A percentile compares a stretch with the other conserved stretches of the same genome.
These are phyloP conservation scores for Exophiala phaeomuriformis DNA, from an alignment of 2,329 filamentous ascomycete species.

Conservation along the genomic window DNA sequence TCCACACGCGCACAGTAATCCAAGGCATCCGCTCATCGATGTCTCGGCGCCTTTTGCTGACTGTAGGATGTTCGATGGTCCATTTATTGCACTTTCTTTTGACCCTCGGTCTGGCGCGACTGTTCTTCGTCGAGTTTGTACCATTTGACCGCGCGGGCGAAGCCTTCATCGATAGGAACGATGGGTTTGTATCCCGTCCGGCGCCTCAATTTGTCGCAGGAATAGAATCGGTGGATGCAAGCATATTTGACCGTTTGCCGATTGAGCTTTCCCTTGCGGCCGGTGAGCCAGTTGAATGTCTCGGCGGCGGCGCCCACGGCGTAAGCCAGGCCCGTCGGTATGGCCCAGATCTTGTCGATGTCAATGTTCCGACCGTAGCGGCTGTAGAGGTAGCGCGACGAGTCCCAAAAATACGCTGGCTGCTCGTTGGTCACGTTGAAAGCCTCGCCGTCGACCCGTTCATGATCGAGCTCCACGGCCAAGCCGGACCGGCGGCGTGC, in stretches of 20 bases:
- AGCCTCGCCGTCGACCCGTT: slow-evolving; percentile 72
- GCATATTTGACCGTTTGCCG: slow-evolving; percentile 41
- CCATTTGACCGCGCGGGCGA: slow-evolving; percentile 38
- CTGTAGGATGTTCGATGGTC: slow-evolving; percentile 18
- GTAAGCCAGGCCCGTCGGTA: slow-evolving; percentile 37
- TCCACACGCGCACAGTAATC: background rate
- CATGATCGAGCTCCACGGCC: slow-evolving; percentile 60
- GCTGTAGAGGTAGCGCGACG: slow-evolving; percentile 70
- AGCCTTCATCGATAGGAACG: slow-evolving; percentile 41
- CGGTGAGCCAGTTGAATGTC: slow-evolving; percentile 37
- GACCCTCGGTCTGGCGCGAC: slow-evolving; percentile 31
- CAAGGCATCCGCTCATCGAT: background rate
- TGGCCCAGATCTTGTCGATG: slow-evolving; percentile 35
- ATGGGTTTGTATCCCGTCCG: slow-evolving; percentile 41
- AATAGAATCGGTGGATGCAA: slow-evolving; percentile 44
- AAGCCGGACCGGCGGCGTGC: slow-evolving; percentile 37
- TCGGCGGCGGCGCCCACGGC: slow-evolving; percentile 39
- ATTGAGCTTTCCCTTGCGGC: slow-evolving; percentile 42
- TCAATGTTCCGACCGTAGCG: slow-evolving; percentile 40
- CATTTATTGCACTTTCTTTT: slow-evolving; percentile 37
- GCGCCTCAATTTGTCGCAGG: slow-evolving; percentile 41
- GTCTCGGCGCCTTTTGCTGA: slow-evolving; percentile 38
- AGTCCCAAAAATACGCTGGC: slow-evolving; percentile 87
- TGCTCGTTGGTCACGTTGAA: slow-evolving; percentile 88
- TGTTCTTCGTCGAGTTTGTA: slow-evolving; percentile 30